These are phyloP conservation scores for Lotus japonicus DNA, from an alignment of 306 rosid genomes.

Conservation along the genomic window DNA sequence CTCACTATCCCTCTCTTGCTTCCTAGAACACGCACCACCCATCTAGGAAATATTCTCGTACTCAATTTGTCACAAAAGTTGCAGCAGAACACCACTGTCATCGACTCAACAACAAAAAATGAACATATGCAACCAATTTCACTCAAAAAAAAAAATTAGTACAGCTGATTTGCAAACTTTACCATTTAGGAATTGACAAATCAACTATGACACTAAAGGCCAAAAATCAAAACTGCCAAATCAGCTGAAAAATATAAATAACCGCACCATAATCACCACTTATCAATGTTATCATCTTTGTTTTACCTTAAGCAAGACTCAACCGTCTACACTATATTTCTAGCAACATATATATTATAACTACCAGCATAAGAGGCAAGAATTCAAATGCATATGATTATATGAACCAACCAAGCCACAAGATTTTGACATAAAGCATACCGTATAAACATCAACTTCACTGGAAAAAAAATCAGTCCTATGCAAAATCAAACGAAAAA, in stretches of 20 bases:
- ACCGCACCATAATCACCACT: not conserved
- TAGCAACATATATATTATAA: not conserved
- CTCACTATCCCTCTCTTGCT: constrained; percentile 54
- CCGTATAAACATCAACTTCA: not conserved
- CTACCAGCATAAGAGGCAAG: not conserved
- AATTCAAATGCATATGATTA: not conserved
- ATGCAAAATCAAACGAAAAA: not conserved
- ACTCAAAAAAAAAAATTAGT: constrained; percentile 11
- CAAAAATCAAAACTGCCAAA: not conserved
- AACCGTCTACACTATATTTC: not conserved
- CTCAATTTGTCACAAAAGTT: constrained; percentile 35
- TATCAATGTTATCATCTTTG: not conserved
- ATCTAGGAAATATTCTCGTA: constrained; percentile 37
- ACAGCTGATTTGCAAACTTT: constrained; percentile 22
- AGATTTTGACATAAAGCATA: not conserved
- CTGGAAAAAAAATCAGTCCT: not conserved
- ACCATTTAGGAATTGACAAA: constrained; percentile 7
- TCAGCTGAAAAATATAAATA: not conserved
- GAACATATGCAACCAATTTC: constrained; percentile 30
- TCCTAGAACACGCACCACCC: constrained; percentile 99
- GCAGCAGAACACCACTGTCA: constrained; percentile 29
- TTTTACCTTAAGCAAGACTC: constrained; percentile 3
- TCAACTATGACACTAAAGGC: not conserved
- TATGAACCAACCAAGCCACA: not conserved
- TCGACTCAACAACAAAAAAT: constrained; percentile 39